A percentile compares a stretch with the other conserved stretches of the same genome.
These are phyloP conservation scores for Fistulinella cinereoalba DNA, from an alignment of 1,284 basidiomycete genomes.

Conservation along the genomic window DNA sequence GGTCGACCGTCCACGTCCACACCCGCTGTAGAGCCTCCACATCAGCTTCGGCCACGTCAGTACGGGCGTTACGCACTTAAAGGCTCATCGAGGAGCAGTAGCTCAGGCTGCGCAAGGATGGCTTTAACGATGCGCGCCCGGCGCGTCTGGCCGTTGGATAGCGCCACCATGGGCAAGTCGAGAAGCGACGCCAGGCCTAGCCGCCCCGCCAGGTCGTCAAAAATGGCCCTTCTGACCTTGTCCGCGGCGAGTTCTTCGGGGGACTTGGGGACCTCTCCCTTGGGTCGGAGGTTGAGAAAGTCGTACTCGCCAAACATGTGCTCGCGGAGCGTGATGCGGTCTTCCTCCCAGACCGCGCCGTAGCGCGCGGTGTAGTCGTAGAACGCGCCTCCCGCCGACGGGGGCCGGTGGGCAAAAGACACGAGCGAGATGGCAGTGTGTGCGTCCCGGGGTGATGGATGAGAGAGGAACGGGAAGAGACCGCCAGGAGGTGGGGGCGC, in stretches of 20 bases:
- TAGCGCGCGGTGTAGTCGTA: constrained; percentile 91
- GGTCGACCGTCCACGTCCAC: constrained; percentile 63
- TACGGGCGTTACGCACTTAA: constrained; percentile 48
- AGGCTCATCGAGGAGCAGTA: constrained; percentile 85
- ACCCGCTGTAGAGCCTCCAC: constrained; percentile 52
- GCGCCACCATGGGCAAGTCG: constrained; percentile 77
- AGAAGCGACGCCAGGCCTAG: constrained; percentile 62
- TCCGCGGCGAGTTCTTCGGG: constrained; percentile 15
- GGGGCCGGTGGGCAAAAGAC: constrained; percentile 68
- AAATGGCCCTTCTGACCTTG: constrained; percentile 32
- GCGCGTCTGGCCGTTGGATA: constrained; percentile 92
- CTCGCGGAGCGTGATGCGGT: constrained; percentile 68
- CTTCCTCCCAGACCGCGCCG: constrained; percentile 81
- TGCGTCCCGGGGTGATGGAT: constrained; percentile 38
- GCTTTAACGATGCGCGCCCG: constrained; percentile 83
- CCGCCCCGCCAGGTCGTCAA: constrained; percentile 49
- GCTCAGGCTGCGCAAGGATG: constrained; percentile 63
- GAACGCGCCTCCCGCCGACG: constrained; percentile 67
- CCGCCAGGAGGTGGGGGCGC: constrained; percentile 57
- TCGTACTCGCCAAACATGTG: constrained; percentile 60
- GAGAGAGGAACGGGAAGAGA: constrained; percentile 67
- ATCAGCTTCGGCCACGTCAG: constrained; percentile 1
- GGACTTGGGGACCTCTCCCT: constrained; percentile 20
- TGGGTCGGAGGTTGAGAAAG: constrained; percentile 31
- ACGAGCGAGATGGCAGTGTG: constrained; percentile 60